These are phyloP conservation scores for Thelephora aurantiotincta DNA, from an alignment of 768 basidiomycete genomes.

Conservation along the genomic window DNA sequence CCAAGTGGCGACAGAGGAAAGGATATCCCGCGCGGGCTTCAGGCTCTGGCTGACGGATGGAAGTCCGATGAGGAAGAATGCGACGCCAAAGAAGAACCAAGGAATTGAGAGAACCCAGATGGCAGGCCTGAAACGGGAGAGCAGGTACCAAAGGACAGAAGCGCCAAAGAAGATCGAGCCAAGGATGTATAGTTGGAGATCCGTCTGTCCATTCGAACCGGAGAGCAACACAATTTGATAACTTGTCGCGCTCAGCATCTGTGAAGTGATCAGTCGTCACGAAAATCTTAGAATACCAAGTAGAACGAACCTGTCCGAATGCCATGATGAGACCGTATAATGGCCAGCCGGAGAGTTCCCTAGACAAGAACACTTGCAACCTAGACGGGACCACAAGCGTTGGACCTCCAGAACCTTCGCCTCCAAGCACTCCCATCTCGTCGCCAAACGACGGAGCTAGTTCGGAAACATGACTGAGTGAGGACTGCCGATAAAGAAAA, in stretches of 20 bases:
- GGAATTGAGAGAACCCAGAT: slow-evolving; percentile 76
- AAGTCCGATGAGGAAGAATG: slow-evolving; percentile 84
- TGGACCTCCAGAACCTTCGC: slow-evolving; percentile 19
- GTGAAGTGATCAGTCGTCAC: neutral
- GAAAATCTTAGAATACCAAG: neutral
- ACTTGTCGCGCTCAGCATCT: slow-evolving; percentile 84
- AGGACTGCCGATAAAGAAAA: slow-evolving; percentile 7
- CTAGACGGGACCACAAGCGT: slow-evolving; percentile 68
- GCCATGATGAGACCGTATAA: slow-evolving; percentile 84
- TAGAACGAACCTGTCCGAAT: slow-evolving; percentile 49
- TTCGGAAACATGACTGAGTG: slow-evolving; percentile 8
- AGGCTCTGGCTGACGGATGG: slow-evolving; percentile 62
- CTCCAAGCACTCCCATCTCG: slow-evolving; percentile 24
- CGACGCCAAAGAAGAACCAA: slow-evolving; percentile 84
- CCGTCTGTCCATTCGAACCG: slow-evolving; percentile 71
- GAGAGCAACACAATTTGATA: slow-evolving; percentile 90
- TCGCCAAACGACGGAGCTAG: slow-evolving; percentile 26
- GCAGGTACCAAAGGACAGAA: slow-evolving; percentile 77
- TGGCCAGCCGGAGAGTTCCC: slow-evolving; percentile 78
- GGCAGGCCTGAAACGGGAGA: slow-evolving; percentile 82
- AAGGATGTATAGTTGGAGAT: slow-evolving; percentile 78
- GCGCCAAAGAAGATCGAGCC: slow-evolving; percentile 78
- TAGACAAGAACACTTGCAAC: slow-evolving; percentile 70
- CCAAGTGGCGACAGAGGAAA: slow-evolving; percentile 79
- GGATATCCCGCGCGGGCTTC: slow-evolving; percentile 42